Evolutionary conservation across 1,284 basidiomycete species (phyloP), one percentile per base, ranked within the genome.

Genomic region (Rhodotorula sp.): DNA sequence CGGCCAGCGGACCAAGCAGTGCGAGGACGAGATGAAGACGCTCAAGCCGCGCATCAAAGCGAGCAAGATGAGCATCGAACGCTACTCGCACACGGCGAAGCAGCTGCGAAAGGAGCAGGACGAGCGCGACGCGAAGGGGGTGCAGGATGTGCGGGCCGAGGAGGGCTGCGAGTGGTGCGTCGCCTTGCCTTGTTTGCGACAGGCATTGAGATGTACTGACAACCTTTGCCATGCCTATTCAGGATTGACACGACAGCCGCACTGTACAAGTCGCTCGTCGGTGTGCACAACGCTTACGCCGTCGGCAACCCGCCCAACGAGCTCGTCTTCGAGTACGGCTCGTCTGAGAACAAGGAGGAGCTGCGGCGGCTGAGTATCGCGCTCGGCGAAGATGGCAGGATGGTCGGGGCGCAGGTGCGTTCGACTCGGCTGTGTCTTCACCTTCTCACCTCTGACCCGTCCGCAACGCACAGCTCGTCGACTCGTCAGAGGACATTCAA

Each of bases 131-230:
- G 70, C 70, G 27, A 72, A 73, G 63, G 74, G 76, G n/a, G 63
- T 27, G 59, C 63, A 65, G 67, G 77, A 78, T 61, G 75, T 73
- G 59, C 46, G 72, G 41, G 74, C 76, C 19, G 77, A 78, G 59
- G 66, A 77, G 59, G 72, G 64, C 12, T 78, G 77, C 64, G 58
- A 76, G 53, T 74, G 74, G 77, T 78, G 46, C 55, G 74, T 74
- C 12, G 7, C 42, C 23, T 23, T 2, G 2, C 41, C n/a, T 42
- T 50, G 16, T 25, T 5, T 19, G 13, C 23, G 5, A 2, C 25
- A 34, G 34, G 34, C 34, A 5, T 34, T 34, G 34, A 34, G 34
- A 34, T 34, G 34, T 16, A 17, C 42, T 45, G 25, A n/a, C 16
- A 34, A 12, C 27, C 10, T 3, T 7, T 4, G 44, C 16, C 2